Evolutionary conservation across 306 rosid genomes (phyloP), one percentile per base, ranked within the genome.

Genomic region (Begonia masoniana): DNA sequence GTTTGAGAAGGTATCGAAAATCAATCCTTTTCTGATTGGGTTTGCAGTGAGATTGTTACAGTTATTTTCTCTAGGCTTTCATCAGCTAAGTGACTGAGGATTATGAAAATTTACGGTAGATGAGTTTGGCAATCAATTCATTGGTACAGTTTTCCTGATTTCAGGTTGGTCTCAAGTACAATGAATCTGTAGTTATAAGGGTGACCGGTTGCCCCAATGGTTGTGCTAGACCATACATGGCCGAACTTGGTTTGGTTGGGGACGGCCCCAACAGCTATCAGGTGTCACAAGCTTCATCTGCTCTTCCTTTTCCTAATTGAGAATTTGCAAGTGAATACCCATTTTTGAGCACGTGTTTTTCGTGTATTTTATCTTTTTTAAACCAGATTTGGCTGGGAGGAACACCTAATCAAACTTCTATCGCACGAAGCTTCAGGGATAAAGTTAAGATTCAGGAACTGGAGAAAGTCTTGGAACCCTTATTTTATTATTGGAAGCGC

Each of bases 221-320:
- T 61, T 92, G 96, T 64, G 96, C 95, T 62, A 79, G 88, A 67
- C 96, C 99, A 21, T 86, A 92, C 78, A 86, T 86, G 99, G 99
- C 96, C 47, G 99, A 92, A 68, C 95, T 92, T 71, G 99, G 99
- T 59, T 55, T 92, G 51, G 96, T 92, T 61, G 96, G 96, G 55
- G 99, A 86, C 50, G 99, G 99, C 63, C 96, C 96, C 14, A 92
- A 92, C 65, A 92, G 96, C 78, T 92, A 92, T 59, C 96, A 92
- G 95, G 99, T 86, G 68, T 74, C 61, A 58, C 54, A 51, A 62
- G 55, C 70, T 7, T 47, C 39, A 31, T 31, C 39, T 31, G 7
- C 39, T 31, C 39, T 31, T 31, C 39, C 39, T 5, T 31, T 31
- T 41, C 47, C 17, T 12, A 9, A 0, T 47, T 36, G 31, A 50